phyloP scores from a whole-genome alignment of 257 asterid genomes.

The Fraxinus pennsylvanica region DNA sequence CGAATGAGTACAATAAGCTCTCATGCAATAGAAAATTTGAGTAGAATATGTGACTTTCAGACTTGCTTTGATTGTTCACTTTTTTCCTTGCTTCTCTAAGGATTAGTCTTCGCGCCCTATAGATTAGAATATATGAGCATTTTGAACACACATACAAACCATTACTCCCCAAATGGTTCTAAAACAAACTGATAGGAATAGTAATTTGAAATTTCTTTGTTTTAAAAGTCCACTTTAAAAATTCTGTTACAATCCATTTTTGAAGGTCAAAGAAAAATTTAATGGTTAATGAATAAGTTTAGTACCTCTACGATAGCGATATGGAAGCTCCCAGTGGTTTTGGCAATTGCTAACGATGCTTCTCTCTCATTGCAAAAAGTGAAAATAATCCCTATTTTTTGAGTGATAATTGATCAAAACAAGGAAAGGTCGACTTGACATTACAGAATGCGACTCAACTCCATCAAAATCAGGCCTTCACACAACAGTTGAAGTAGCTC shows the following conservation, averaged over 20 bases:
- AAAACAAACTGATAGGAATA: not conserved
- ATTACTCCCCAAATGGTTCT: not conserved
- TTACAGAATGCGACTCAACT: not conserved
- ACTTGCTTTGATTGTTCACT: too few relatives aligned
- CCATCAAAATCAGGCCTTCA: conserved; percentile 10
- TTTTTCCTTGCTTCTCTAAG: too few relatives aligned
- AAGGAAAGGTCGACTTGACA: not conserved
- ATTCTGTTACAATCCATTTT: too few relatives aligned
- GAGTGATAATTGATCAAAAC: not conserved
- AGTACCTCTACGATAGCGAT: conserved; percentile 41
- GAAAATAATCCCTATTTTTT: not conserved
- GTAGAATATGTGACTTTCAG: too few relatives aligned
- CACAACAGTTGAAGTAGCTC: conserved; percentile 22
- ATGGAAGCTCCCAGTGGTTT: too few relatives aligned
- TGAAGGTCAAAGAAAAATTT: not conserved
- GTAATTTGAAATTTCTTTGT: not conserved
- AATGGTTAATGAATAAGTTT: not conserved
- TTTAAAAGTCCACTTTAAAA: not conserved
- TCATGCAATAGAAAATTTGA: too few relatives aligned
- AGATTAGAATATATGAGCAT: too few relatives aligned
- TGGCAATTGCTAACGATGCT: too few relatives aligned
- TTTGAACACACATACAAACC: not conserved
- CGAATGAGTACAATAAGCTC: too few relatives aligned
- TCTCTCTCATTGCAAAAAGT: too few relatives aligned
- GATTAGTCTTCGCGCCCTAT: too few relatives aligned